Base-by-base conservation (phyloP, 169 alveolate genomes). In the Plasmodium berghei region DNA sequence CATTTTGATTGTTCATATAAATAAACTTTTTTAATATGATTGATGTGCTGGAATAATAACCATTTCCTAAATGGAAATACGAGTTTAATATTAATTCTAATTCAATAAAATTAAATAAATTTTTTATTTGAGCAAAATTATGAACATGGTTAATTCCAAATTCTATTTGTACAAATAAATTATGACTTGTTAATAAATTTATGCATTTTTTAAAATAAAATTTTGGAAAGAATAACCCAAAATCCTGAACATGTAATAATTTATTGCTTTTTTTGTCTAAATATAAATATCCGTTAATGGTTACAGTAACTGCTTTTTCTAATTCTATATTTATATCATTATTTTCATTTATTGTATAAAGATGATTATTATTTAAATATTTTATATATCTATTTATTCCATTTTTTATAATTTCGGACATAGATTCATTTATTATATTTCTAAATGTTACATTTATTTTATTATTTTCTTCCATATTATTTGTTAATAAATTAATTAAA, bases 211-310 rank as follows among this genome's bases (percentile, higher is more conserved):
- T 67, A 40, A 75, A 75, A 75, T 34, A 63, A 42, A 49, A 9
- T 18, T 64, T 69, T 24, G 89, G 10, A n/a, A 75, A 75, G 28
- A 75, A 75, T 20, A 75, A 58, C 1, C 89, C 89, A 62, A 75
- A 75, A 75, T 75, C 89, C 10, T 40, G 54, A 12, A 42, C 22
- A 55, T 74, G 89, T 4, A 63, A 20, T 16, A 63, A 14, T 26
- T 63, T 45, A 9, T 55, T 67, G 5, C 14, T 75, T 48, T 49
- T 16, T 12, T 75, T 54, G 22, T 75, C 89, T 26, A 18, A 9
- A 49, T 62, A 75, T 54, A 63, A n/a, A 63, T 75, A 75, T 9
- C 89, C 89, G 63, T 75, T 75, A 9, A 75, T 46, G 16, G 89
- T 75, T 63, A 63, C 40, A 12, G 55, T 49, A 42, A 75, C 6